phyloP scores from a whole-genome alignment of 208 protist genomes.

The Wallacemonas sp. region DNA sequence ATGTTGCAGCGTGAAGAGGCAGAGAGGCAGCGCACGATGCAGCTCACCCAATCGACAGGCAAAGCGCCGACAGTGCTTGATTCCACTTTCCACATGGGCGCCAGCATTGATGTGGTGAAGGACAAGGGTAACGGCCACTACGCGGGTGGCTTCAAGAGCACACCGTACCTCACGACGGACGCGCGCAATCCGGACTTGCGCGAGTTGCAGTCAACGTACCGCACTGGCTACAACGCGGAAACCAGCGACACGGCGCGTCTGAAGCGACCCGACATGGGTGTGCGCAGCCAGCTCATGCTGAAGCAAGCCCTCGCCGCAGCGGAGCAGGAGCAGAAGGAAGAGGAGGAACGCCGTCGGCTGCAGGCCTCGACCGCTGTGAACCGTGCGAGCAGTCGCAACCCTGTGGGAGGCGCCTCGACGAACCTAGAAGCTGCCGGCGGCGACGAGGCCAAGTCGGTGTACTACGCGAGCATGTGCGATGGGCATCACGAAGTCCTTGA shows the following conservation, averaged over 20 bases:
- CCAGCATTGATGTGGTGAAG: slow-evolving; percentile 57
- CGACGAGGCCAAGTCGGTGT: slow-evolving; percentile 28
- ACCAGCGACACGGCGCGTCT: slow-evolving; percentile 56
- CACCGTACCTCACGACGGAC: slow-evolving; percentile 73
- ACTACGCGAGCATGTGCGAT: slow-evolving; percentile 48
- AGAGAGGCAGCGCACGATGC: slow-evolving; percentile 16
- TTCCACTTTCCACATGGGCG: slow-evolving; percentile 9
- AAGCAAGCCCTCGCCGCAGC: slow-evolving; percentile 56
- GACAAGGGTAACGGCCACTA: slow-evolving; percentile 44
- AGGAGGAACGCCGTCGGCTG: slow-evolving; percentile 18
- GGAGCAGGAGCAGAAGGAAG: slow-evolving; percentile 33
- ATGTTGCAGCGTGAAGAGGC: slow-evolving; percentile 46
- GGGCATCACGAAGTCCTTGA: slow-evolving; percentile 44
- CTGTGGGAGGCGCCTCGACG: slow-evolving; percentile 13
- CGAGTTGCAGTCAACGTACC: slow-evolving; percentile 64
- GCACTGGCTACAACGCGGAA: slow-evolving; percentile 58
- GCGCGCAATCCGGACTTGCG: slow-evolving; percentile 44
- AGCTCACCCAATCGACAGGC: slow-evolving; percentile 6
- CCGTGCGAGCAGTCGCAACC: slow-evolving; percentile 1
- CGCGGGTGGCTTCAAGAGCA: slow-evolving; percentile 69
- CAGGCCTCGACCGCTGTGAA: slow-evolving; percentile 9
- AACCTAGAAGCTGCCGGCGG: slow-evolving; percentile 20
- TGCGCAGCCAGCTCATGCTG: slow-evolving; percentile 64
- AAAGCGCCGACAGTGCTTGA: slow-evolving; percentile 4
- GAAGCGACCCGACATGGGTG: slow-evolving; percentile 59